Conservation (phyloP, 768 basidiomycete genomes). For the Lanmaoa rubissima region DNA sequence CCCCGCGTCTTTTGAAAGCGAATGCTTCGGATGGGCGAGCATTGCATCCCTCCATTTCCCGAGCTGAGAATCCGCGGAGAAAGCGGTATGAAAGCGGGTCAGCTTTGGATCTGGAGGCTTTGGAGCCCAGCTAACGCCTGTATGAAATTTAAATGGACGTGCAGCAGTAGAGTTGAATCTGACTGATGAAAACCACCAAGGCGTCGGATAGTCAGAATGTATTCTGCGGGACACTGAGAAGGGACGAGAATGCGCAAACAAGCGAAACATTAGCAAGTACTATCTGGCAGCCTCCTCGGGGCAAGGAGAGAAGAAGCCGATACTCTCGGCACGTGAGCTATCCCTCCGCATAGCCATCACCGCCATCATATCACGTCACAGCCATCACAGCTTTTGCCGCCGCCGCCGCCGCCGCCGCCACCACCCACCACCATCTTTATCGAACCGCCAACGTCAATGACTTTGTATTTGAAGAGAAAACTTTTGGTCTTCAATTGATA, state of each 20-base stretch:
- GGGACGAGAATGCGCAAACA: conserved; percentile 2
- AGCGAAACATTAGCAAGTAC: conserved; percentile 11
- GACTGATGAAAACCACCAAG: not conserved
- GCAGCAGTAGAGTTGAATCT: conserved; percentile 29
- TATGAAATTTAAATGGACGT: conserved; percentile 67
- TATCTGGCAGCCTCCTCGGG: not conserved
- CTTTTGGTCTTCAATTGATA: not conserved
- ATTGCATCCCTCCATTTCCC: conserved; percentile 69
- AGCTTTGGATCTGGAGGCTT: conserved; percentile 53
- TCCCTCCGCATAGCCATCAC: too few relatives aligned
- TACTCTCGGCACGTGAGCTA: conserved; percentile 21
- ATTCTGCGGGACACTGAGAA: not conserved
- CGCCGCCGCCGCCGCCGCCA: too few relatives aligned
- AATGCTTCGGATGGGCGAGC: conserved; percentile 45
- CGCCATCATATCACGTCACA: too few relatives aligned
- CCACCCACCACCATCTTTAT: too few relatives aligned
- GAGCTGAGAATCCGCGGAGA: conserved; percentile 55
- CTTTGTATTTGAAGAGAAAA: too few relatives aligned
- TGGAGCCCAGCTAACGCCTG: conserved; percentile 76
- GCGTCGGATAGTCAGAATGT: not conserved
- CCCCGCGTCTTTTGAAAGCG: conserved; percentile 43
- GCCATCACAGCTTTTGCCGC: too few relatives aligned
- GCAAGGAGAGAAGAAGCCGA: not conserved
- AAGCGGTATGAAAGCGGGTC: conserved; percentile 42
- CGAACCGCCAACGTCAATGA: too few relatives aligned